Evolutionary conservation across 352 stramenopile species (phyloP).

Genomic region (Phytophthora pini): DNA sequence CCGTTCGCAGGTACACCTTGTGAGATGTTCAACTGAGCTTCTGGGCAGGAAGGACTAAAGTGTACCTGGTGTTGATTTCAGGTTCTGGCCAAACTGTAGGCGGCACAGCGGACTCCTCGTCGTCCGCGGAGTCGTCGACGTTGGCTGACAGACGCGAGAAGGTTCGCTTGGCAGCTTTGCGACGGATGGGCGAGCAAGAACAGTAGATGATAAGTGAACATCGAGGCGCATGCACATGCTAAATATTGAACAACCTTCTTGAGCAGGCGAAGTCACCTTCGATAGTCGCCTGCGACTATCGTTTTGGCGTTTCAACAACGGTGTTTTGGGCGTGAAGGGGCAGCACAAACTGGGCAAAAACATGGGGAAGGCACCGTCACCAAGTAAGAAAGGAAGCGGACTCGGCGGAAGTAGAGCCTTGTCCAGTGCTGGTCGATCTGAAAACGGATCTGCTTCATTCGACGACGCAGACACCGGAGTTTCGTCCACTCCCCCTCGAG

Average conservation of each 20-base stretch:
- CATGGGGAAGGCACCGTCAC: conserved; percentile 50
- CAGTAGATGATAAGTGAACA: conserved; percentile 21
- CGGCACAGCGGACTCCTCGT: conserved; percentile 23
- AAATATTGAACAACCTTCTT: conserved; percentile 36
- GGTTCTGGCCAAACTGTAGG: conserved; percentile 53
- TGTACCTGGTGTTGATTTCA: conserved; percentile 16
- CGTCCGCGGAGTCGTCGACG: conserved; percentile 31
- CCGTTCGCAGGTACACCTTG: conserved; percentile 59
- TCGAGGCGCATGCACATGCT: conserved; percentile 10
- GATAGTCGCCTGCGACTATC: background rate
- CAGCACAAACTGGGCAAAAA: background rate
- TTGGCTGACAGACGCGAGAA: conserved; percentile 71
- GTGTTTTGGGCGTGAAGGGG: conserved; percentile 9
- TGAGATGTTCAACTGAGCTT: too few species aligned
- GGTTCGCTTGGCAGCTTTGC: conserved; percentile 64
- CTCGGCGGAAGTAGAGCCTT: conserved; percentile 17
- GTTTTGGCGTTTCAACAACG: conserved; percentile 26
- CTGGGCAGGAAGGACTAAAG: background rate
- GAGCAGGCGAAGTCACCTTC: conserved; percentile 2
- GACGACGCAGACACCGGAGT: conserved; percentile 29
- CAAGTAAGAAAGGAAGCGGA: conserved; percentile 39
- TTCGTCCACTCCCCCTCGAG: conserved; percentile 10
- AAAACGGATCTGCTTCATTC: conserved; percentile 23
- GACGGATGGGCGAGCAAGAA: conserved; percentile 44
- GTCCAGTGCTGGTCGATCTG: conserved; percentile 12